Percentiles rank a stretch among this genome's conserved stretches.
phyloP scores from a whole-genome alignment of 2,329 filamentous ascomycete species.

The Sporothrix dimorphospora region DNA sequence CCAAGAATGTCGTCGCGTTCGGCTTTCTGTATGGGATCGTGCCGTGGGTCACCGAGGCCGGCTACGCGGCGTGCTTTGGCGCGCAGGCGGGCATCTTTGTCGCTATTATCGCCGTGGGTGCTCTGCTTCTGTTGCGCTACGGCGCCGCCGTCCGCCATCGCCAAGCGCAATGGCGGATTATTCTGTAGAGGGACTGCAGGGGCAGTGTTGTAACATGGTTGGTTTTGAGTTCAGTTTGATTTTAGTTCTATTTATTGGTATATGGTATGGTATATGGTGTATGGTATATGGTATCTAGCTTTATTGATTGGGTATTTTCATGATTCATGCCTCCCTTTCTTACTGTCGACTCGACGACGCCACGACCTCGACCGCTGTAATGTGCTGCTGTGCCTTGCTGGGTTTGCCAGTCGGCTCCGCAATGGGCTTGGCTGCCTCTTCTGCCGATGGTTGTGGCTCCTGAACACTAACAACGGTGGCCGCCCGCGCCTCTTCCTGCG shows the following conservation, averaged over 20 bases:
- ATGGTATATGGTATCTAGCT: neutral
- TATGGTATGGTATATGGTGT: neutral
- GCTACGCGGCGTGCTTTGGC: constrained; percentile 40
- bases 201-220: neutral
- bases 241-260: neutral
- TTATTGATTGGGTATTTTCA: too few relatives aligned
- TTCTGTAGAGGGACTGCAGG: constrained; percentile 26
- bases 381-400: neutral
- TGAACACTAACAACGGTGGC: neutral
- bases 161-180: constrained; percentile 41
- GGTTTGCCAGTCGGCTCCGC: neutral
- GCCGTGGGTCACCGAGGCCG: constrained; percentile 44
- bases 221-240: neutral
- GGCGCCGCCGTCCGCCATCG: constrained; percentile 38
- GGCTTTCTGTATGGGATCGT: constrained; percentile 51
- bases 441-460: neutral
- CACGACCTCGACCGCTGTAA: neutral
- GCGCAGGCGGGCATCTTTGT: constrained; percentile 39
- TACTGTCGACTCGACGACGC: neutral
- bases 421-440: neutral
- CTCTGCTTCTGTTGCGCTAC: constrained; percentile 37
- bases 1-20: constrained; percentile 53
- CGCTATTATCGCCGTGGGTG: constrained; percentile 38
- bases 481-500: neutral
- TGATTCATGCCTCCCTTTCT: neutral